A percentile compares a stretch with the other conserved stretches of the same genome.
Evolutionary conservation across 176 grass and related monocot species (phyloP).

Genomic region (Oryza australiensis): DNA sequence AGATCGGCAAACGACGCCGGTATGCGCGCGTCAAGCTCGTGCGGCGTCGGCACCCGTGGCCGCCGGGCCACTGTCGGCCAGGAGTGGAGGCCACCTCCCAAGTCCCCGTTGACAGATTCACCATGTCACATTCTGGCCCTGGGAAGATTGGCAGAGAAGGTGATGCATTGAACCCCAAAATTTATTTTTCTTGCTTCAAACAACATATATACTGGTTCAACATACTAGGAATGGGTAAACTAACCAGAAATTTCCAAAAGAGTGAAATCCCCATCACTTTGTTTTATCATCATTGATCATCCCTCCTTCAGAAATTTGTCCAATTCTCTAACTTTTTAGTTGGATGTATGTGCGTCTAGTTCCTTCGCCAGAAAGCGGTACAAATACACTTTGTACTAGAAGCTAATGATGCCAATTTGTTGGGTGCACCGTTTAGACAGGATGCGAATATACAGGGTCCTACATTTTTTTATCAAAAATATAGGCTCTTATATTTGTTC

Average conservation of each 20-base stretch:
- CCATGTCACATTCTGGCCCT: too few species aligned
- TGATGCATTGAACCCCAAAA: neutral
- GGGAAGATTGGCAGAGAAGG: too few species aligned
- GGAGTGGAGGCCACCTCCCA: too few species aligned
- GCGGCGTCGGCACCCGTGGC: too few species aligned
- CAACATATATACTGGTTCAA: neutral
- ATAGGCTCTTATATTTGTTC: neutral
- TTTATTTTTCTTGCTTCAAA: neutral
- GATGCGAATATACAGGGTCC: neutral
- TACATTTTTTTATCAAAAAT: neutral
- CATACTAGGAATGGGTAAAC: neutral
- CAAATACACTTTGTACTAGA: neutral
- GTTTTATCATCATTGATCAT: neutral
- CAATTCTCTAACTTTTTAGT: neutral
- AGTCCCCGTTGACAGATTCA: too few species aligned
- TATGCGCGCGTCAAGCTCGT: too few species aligned
- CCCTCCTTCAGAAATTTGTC: neutral
- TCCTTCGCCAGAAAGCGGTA: neutral
- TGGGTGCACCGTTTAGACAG: neutral
- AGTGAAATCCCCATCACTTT: neutral
- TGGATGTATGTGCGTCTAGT: neutral
- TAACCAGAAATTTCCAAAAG: neutral
- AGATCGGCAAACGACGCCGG: too few species aligned
- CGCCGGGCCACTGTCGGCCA: too few species aligned
- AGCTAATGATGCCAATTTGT: neutral